Base-by-base conservation (phyloP, 1,284 basidiomycete species). In the Rhodotorula sp. region DNA sequence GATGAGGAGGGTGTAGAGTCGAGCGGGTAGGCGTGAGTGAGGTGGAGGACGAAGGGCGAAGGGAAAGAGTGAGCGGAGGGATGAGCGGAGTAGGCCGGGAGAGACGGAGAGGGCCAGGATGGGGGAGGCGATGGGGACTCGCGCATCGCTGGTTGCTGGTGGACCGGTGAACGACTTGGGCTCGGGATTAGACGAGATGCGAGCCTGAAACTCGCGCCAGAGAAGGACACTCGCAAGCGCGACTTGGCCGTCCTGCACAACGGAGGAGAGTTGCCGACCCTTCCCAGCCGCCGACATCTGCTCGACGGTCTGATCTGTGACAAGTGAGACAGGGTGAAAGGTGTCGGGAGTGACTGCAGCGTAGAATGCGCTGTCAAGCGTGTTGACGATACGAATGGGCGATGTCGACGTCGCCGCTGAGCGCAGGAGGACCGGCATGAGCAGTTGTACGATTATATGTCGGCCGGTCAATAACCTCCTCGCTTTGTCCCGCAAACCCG, bases 361-460 rank as follows among this genome's bases (percentile, higher is more conserved):
- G 62, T 77, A 77, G 64, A 73, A 73, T 0, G 76, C 73, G 17
- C 67, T 70, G 24, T 72, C 70, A 29, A 44, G 39, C 19, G 66
- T 57, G 51, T 64, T 71, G 64, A 77, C 46, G 64, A 77, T 64
- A 1, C 76, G 65, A 7, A 74, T 57, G 9, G 72, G 72, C 2
- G 72, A 61, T 1, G 63, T 62, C 19, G 66, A 64, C 24, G 62
- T 71, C 9, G 63, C 29, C 7, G 67, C 69, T 4, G 74, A 72
- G 11, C 67, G 48, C 19, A 76, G 67, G n/a, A 75, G 70, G 32
- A 66, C 47, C 6, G 73, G 70, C 4, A 76, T 39, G 4, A 74
- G 57, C 24, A 74, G 58, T 54, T 77, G 75, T 22, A 73, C 62
- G 49, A 75, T 64, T 2, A 68, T 69, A 39, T 71, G 71, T 13